Evolutionary conservation across 352 stramenopile genomes (phyloP), one percentile per base, ranked within the genome.

Genomic region (Pythium coloratum): DNA sequence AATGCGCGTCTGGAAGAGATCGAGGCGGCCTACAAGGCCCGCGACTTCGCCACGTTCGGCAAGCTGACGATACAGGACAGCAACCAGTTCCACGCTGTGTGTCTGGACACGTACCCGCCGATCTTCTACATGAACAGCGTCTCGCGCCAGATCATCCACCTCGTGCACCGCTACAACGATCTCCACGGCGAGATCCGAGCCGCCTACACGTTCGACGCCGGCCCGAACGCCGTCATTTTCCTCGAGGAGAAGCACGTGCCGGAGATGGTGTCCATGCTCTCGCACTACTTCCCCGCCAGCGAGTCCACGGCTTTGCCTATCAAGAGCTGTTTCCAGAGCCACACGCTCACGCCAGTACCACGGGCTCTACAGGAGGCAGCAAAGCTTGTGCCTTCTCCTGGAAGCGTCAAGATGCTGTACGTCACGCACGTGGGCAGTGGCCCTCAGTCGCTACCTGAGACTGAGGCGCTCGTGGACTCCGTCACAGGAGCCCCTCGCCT

Each of bases 111-210:
- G 18, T 98, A 90, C 71, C 98, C 98, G 54, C 97, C 98, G 7
- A 99, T 99, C 66, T 98, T 98, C 75, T 99, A 99, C 77, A 92
- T 99, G 84, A 99, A 99, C 77, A 95, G 99, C 66, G 69, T 93
- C 38, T 97, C 90, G 30, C 78, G 78, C 46, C 72, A 73, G 55
- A 88, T 97, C 65, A 86, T 95, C 55, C 58, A 75, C 44, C 66
- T 99, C 12, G 86, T 99, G 34, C 95, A 99, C 80, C 82, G 76
- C 53, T 98, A 98, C 78, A 99, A 99, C 79, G 73, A 83, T 28
- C 71, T 80, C 12, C 66, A 71, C 26, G 76, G 81, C 13, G 44
- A 67, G 7, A 71, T 98, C 53, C 81, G 91, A 30, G 94, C 90
- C 46, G 96, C 97, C 18, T 99, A 99, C 83, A 99, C 98, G 10